These are phyloP conservation scores for Silybum marianum DNA, from an alignment of 129 eudicot genomes.

Conservation along the genomic window DNA sequence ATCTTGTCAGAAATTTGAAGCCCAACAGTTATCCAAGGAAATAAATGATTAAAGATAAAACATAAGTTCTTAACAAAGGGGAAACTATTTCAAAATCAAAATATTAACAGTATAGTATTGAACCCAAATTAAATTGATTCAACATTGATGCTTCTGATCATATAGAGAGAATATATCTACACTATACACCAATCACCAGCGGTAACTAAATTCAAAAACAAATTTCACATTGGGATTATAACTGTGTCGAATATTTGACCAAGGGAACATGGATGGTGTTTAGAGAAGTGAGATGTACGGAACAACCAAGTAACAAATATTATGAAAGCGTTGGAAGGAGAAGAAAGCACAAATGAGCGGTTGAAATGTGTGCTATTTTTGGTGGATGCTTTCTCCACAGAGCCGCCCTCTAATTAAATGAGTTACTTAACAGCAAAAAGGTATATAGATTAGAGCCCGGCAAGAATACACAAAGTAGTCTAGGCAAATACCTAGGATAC, in stretches of 20 bases:
- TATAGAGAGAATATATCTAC: neutral
- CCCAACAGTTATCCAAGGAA: slow-evolving; percentile 5
- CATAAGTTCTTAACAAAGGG: slow-evolving; percentile 1
- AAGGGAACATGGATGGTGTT: neutral
- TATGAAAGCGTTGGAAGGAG: neutral
- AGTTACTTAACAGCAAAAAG: too few species aligned
- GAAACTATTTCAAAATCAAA: neutral
- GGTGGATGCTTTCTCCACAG: neutral
- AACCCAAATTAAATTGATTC: slow-evolving; percentile 17
- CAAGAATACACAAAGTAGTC: too few species aligned
- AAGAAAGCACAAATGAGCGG: neutral
- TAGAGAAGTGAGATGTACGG: too few species aligned
- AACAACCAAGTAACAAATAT: too few species aligned
- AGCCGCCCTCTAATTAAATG: too few species aligned
- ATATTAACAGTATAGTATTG: neutral
- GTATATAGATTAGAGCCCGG: too few species aligned
- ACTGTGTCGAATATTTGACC: neutral
- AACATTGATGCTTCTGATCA: neutral
- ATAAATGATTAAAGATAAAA: neutral
- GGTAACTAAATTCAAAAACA: neutral
- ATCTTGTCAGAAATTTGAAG: neutral
- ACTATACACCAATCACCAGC: neutral
- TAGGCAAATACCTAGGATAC: too few species aligned
- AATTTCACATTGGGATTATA: neutral
- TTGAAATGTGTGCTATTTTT: neutral